phyloP scores from a whole-genome alignment of 257 asterid species.

The Agastache rugosa region DNA sequence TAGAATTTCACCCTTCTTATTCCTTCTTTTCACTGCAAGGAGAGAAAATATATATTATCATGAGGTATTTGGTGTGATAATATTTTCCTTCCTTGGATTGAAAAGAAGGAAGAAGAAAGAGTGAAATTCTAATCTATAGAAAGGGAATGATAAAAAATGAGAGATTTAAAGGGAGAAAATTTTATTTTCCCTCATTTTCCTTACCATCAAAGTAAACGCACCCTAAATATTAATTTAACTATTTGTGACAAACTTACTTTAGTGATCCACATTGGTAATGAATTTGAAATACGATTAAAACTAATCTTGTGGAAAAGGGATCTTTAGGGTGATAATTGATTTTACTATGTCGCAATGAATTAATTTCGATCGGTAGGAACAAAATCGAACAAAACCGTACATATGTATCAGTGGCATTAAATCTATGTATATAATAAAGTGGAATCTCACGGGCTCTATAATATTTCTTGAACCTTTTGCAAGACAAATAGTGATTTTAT shows the following conservation, averaged over 20 bases:
- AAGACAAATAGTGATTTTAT: background rate
- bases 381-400: slow-evolving; percentile 24
- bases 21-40: too few relatives aligned
- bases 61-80: too few relatives aligned
- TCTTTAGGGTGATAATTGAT: slow-evolving; percentile 16
- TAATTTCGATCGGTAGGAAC: background rate
- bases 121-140: too few relatives aligned
- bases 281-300: slow-evolving; percentile 14
- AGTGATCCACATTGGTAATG: slow-evolving; percentile 22
- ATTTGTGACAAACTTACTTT: background rate
- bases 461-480: slow-evolving; percentile 8
- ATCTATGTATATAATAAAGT: background rate
- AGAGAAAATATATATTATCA: too few relatives aligned
- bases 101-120: too few relatives aligned
- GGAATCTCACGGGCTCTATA: background rate
- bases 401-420: background rate
- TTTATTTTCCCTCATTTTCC: background rate
- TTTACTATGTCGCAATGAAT: background rate
- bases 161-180: too few relatives aligned
- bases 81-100: too few relatives aligned
- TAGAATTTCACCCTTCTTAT: too few relatives aligned
- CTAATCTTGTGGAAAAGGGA: background rate
- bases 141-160: too few relatives aligned
- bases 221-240: background rate
- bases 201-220: too few relatives aligned